Percentiles rank a stretch among this genome's conserved stretches.
Evolutionary conservation across 441 rosid genomes (phyloP).

Genomic region (Populus tomentosa): DNA sequence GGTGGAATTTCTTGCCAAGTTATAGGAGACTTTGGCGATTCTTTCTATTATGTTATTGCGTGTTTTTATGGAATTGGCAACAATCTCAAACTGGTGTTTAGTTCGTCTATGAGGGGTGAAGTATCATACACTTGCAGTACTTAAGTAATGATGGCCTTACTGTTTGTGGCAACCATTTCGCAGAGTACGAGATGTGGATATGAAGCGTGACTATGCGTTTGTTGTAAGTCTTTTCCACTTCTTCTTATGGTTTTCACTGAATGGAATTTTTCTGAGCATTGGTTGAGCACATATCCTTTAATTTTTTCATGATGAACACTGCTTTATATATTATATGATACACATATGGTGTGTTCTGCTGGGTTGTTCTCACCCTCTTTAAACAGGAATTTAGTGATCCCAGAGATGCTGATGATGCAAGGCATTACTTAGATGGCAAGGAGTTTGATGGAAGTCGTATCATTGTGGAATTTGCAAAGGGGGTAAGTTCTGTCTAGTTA

Average conservation of each 20-base stretch:
- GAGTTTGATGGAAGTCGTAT: constrained; percentile 78
- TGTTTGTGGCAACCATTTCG: constrained; percentile 82
- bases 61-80: constrained; percentile 67
- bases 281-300: background rate
- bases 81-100: constrained; percentile 80
- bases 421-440: constrained; percentile 57
- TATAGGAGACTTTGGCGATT: constrained; percentile 61
- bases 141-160: constrained; percentile 82
- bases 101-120: constrained; percentile 73
- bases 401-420: constrained; percentile 81
- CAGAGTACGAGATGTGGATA: constrained; percentile 90
- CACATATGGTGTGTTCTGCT: constrained; percentile 7
- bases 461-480: constrained; percentile 68
- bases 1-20: constrained; percentile 61
- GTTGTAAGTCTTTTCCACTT: constrained; percentile 51
- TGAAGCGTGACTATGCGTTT: constrained; percentile 89
- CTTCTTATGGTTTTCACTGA: background rate
- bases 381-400: constrained; percentile 76
- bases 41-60: constrained; percentile 66
- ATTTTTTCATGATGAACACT: background rate
- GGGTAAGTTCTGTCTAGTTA: constrained; percentile 34
- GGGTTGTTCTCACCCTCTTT: constrained; percentile 22
- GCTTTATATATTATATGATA: background rate
- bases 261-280: background rate
- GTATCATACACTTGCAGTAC: constrained; percentile 55